phyloP scores from a whole-genome alignment of 371 early-diverging fungal species.

The Homolaphlyctis polyrhiza region DNA sequence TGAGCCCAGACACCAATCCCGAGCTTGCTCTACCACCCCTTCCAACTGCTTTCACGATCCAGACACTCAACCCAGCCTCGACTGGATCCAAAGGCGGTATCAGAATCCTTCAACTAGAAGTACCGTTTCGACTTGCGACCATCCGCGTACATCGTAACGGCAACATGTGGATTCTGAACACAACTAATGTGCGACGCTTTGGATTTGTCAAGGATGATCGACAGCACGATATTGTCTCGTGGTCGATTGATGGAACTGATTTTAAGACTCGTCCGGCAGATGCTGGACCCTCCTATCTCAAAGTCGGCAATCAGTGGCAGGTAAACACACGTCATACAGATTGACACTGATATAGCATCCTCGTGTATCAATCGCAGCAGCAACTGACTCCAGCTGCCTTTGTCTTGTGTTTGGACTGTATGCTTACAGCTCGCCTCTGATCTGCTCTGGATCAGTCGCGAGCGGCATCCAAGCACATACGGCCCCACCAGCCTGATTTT shows the following conservation, averaged over 20 bases:
- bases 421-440: slow-evolving; percentile 23
- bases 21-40: slow-evolving; percentile 24
- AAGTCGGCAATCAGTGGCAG: not conserved
- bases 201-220: slow-evolving; percentile 32
- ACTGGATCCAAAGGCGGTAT: slow-evolving; percentile 59
- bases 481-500: slow-evolving; percentile 49
- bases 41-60: slow-evolving; percentile 50
- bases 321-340: not conserved
- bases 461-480: slow-evolving; percentile 53
- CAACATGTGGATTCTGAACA: slow-evolving; percentile 38
- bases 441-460: slow-evolving; percentile 38
- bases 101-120: slow-evolving; percentile 53
- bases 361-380: not conserved
- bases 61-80: slow-evolving; percentile 58
- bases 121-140: slow-evolving; percentile 53
- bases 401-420: not conserved
- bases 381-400: not conserved
- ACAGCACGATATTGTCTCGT: slow-evolving; percentile 20
- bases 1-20: slow-evolving; percentile 16
- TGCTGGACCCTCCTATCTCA: slow-evolving; percentile 33
- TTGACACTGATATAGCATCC: not conserved
- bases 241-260: slow-evolving; percentile 37
- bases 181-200: slow-evolving; percentile 52
- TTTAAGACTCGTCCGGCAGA: slow-evolving; percentile 27
- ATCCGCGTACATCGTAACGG: slow-evolving; percentile 23